A percentile compares a stretch with the other conserved stretches of the same genome.
Evolutionary conservation across 768 basidiomycete genomes (phyloP).

Genomic region (Lentinula sp.): DNA sequence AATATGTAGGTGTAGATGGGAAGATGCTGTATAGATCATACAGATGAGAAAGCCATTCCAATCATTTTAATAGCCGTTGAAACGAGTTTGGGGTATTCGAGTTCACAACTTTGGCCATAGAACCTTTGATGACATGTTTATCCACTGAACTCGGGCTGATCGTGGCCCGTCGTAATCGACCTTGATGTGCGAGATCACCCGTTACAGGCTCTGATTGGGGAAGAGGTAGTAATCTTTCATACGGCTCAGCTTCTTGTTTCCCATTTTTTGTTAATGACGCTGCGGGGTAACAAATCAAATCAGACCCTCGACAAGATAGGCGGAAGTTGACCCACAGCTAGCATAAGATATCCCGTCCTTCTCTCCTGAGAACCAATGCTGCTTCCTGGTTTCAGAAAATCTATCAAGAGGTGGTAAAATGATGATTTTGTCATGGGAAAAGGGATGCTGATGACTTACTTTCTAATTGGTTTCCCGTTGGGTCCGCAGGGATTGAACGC

Average conservation of each 20-base stretch:
- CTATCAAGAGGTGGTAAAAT: constrained; percentile 19
- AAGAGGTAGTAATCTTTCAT: constrained; percentile 19
- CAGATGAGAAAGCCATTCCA: neutral
- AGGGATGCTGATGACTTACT: constrained; percentile 30
- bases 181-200: constrained; percentile 29
- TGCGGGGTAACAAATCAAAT: neutral
- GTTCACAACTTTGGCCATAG: constrained; percentile 46
- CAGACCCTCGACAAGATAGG: constrained; percentile 6
- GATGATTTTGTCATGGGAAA: neutral
- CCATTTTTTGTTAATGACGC: constrained; percentile 3
- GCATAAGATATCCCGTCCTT: constrained; percentile 50
- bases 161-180: constrained; percentile 34
- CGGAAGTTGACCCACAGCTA: constrained; percentile 26
- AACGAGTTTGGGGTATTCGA: constrained; percentile 18
- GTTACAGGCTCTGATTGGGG: constrained; percentile 33
- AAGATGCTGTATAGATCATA: neutral
- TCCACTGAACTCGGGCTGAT: constrained; percentile 34
- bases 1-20: neutral
- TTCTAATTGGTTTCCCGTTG: constrained; percentile 57
- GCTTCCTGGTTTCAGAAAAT: constrained; percentile 51
- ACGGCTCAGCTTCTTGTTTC: constrained; percentile 8
- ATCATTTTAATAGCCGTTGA: constrained; percentile 17
- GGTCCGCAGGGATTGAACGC: constrained; percentile 53
- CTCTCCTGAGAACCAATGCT: constrained; percentile 62
- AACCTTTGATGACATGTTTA: constrained; percentile 45